Conservation (phyloP, 2,329 filamentous ascomycete genomes). For the Hypoxylon sp. region DNA sequence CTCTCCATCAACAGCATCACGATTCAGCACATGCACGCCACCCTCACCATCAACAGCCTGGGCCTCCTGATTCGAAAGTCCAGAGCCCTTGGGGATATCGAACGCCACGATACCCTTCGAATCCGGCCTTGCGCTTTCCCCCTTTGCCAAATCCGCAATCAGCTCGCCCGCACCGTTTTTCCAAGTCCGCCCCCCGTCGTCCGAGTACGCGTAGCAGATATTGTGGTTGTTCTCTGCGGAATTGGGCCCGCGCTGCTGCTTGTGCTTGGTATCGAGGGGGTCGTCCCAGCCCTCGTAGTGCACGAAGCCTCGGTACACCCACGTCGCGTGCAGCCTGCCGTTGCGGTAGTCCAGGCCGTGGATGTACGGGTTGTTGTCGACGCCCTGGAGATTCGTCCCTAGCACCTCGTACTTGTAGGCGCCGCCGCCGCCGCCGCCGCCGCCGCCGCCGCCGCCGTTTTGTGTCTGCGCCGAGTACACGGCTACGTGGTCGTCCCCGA, state of each 20-base stretch:
- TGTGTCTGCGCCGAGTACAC: slow-evolving; percentile 53
- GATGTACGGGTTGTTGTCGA: slow-evolving; percentile 66
- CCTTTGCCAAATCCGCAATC: slow-evolving; percentile 56
- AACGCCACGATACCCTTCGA: slow-evolving; percentile 61
- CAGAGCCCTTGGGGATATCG: slow-evolving; percentile 61
- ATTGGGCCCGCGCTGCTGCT: slow-evolving; percentile 61
- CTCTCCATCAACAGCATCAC: slow-evolving; percentile 57
- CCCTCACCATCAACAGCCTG: slow-evolving; percentile 63
- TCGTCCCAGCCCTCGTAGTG: slow-evolving; percentile 62
- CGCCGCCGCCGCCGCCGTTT: no score
- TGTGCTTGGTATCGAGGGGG: slow-evolving; percentile 58
- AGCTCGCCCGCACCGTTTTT: slow-evolving; percentile 56
- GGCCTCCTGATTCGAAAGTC: slow-evolving; percentile 66
- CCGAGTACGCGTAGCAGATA: slow-evolving; percentile 65
- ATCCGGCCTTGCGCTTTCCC: slow-evolving; percentile 59
- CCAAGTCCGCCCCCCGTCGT: slow-evolving; percentile 62
- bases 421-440: no score
- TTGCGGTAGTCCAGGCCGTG: slow-evolving; percentile 61
- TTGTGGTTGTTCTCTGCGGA: slow-evolving; percentile 64
- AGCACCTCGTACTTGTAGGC: slow-evolving; percentile 55
- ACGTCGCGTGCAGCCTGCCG: slow-evolving; percentile 60
- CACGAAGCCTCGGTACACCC: slow-evolving; percentile 67
- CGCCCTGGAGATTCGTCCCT: slow-evolving; percentile 65
- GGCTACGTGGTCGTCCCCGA: slow-evolving; percentile 65
- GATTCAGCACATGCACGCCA: slow-evolving; percentile 65